Base-by-base conservation (phyloP, 768 basidiomycete genomes). In the Hemileccinum impolitum region DNA sequence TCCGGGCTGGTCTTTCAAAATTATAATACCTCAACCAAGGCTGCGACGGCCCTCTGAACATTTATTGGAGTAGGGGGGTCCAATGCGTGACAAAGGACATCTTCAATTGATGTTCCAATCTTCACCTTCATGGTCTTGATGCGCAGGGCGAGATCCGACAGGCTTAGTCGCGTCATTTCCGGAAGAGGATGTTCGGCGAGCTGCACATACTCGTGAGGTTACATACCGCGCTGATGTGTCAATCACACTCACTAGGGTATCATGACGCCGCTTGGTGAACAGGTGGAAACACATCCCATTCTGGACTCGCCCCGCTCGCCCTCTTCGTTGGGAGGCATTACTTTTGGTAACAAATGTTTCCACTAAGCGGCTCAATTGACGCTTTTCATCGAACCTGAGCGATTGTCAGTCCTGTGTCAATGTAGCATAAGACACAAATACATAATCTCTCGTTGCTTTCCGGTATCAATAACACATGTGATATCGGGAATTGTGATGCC, bases 401-500 rank as follows among this genome's bases (percentile, higher is more conserved):
- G 2, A 18, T 13, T 8, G 30, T 59, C 37, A 60, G 47, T 46
- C 26, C 18, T 14, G 43, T 17, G 47, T 38, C 19, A 39, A 48
- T 36, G 41, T 1, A 45, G 23, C 32, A 52, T 7, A 15, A 42
- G 26, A 38, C 0, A 23, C 14, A 59, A 59, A 43, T 50, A 87
- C 85, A 87, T 82, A 87, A 96, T 96, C 72, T 96, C 94, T 56
- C 91, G 79, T 64, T 96, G 93, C 60, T 90, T 93, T 41, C 94
- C 94, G 0, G 85, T 81, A 62, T 99, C 95, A 51, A 98, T 92
- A 19, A 97, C 95, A 56, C 92, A 94, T 9, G 94, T 95, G 51
- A 96, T 90, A 59, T 99, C 96, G 6, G 95, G 95, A 47, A 99
- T 99, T 2, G 96, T 99, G 47, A 99, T 90, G 58, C 95, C 95